phyloP scores from a whole-genome alignment of 257 asterid genomes.

The Leptodermis oblonga region DNA sequence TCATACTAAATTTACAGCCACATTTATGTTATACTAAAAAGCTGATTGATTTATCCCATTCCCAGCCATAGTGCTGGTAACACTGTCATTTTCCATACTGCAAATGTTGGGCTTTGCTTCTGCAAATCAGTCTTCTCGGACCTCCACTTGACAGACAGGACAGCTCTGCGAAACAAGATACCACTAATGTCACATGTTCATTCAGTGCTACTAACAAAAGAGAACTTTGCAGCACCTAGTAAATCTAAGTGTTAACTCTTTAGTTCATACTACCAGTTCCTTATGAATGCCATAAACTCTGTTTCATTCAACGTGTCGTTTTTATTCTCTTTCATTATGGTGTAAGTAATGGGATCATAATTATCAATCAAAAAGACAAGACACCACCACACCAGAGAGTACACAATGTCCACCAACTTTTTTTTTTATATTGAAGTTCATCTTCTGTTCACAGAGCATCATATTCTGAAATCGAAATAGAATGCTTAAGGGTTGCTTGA shows the following conservation, averaged over 20 bases:
- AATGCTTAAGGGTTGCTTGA: not conserved
- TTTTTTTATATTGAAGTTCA: not conserved
- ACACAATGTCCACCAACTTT: not conserved
- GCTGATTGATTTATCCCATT: not conserved
- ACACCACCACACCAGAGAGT: not conserved
- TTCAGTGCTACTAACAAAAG: not conserved
- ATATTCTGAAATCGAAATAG: not conserved
- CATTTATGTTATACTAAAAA: not conserved
- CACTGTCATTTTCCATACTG: not conserved
- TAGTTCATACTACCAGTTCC: not conserved
- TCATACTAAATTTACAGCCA: not conserved
- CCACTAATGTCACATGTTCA: not conserved
- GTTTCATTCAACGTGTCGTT: not conserved
- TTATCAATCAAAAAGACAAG: not conserved
- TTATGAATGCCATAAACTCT: not conserved
- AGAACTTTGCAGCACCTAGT: not conserved
- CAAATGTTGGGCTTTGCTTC: not conserved
- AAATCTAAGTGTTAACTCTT: not conserved
- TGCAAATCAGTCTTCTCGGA: slow-evolving; percentile 44
- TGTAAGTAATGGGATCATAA: not conserved
- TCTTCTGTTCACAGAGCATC: not conserved
- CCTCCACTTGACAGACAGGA: slow-evolving; percentile 80
- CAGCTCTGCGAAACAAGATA: slow-evolving; percentile 54
- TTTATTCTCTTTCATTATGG: not conserved
- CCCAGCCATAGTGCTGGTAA: not conserved